phyloP scores from a whole-genome alignment of 2,329 filamentous ascomycete genomes.

The Fusarium kyushuense region DNA sequence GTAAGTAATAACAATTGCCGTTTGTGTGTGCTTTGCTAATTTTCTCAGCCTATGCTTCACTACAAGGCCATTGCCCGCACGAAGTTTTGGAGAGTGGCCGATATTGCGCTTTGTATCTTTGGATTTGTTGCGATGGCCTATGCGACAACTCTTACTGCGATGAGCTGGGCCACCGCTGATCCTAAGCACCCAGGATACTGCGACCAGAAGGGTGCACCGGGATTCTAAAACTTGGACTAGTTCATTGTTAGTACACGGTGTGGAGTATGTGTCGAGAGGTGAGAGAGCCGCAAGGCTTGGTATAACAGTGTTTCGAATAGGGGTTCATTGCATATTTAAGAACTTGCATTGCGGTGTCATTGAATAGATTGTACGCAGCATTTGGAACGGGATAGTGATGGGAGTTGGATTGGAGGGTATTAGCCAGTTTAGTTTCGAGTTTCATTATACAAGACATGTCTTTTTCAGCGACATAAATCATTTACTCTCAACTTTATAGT shows the following conservation, averaged over 20 bases:
- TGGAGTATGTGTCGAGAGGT: slow-evolving; percentile 16
- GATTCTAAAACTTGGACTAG: slow-evolving; percentile 22
- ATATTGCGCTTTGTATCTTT: slow-evolving; percentile 83
- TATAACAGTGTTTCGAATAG: slow-evolving; percentile 1
- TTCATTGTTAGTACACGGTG: neutral
- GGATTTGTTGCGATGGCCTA: slow-evolving; percentile 91
- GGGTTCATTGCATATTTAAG: slow-evolving; percentile 37
- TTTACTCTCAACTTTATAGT: neutral
- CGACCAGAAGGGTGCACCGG: slow-evolving; percentile 53
- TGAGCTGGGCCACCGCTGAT: slow-evolving; percentile 81
- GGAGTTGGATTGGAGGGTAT: slow-evolving; percentile 27
- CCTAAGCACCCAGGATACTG: slow-evolving; percentile 66
- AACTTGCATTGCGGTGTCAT: slow-evolving; percentile 42
- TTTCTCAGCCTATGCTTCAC: slow-evolving; percentile 85
- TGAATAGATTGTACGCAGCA: slow-evolving; percentile 45
- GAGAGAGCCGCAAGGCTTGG: slow-evolving; percentile 29
- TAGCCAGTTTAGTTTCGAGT: slow-evolving; percentile 20
- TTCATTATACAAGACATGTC: slow-evolving; percentile 7
- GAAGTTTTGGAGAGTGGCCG: slow-evolving; percentile 74
- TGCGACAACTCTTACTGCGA: slow-evolving; percentile 86
- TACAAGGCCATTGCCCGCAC: slow-evolving; percentile 82
- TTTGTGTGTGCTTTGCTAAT: slow-evolving; percentile 42
- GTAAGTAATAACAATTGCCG: slow-evolving; percentile 67
- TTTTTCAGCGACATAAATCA: neutral
- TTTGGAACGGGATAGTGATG: slow-evolving; percentile 24